These are phyloP conservation scores for Boechera stricta DNA, from an alignment of 345 rosid species.

Conservation along the genomic window DNA sequence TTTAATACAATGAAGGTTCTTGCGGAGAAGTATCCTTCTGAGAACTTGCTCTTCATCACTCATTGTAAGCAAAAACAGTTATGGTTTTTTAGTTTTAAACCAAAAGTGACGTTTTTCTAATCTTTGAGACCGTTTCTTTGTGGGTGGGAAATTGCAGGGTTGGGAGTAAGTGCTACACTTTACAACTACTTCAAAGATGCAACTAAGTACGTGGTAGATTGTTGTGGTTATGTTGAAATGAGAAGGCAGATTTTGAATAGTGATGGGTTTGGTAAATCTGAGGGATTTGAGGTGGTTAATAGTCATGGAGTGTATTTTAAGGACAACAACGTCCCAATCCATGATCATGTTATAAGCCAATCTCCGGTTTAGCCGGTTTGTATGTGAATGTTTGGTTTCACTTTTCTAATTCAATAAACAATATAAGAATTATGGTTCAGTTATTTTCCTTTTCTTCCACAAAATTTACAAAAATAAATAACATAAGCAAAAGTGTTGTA, in stretches of 20 bases:
- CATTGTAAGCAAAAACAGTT: constrained; percentile 58
- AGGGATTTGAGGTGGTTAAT: constrained; percentile 43
- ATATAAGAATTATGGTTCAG: neutral
- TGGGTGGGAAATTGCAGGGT: constrained; percentile 56
- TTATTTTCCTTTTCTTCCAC: neutral
- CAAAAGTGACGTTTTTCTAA: neutral
- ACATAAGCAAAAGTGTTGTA: neutral
- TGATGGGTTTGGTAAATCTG: constrained; percentile 42
- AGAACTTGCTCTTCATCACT: constrained; percentile 78
- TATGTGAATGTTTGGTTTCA: neutral
- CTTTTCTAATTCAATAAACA: neutral
- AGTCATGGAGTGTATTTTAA: constrained; percentile 40
- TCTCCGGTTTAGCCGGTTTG: constrained; percentile 16
- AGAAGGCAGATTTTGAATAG: constrained; percentile 50
- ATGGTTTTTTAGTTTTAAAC: neutral
- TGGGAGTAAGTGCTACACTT: constrained; percentile 76
- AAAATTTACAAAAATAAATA: neutral
- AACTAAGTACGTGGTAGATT: constrained; percentile 62
- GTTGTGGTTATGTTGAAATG: constrained; percentile 68
- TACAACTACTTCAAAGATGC: constrained; percentile 55
- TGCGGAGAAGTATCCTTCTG: constrained; percentile 72
- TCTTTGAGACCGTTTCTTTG: no score
- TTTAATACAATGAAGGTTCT: constrained; percentile 54
- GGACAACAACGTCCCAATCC: constrained; percentile 27
- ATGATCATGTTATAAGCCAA: constrained; percentile 14